Conservation (phyloP, 805 yeast species). For the Candida taoyuanica region DNA sequence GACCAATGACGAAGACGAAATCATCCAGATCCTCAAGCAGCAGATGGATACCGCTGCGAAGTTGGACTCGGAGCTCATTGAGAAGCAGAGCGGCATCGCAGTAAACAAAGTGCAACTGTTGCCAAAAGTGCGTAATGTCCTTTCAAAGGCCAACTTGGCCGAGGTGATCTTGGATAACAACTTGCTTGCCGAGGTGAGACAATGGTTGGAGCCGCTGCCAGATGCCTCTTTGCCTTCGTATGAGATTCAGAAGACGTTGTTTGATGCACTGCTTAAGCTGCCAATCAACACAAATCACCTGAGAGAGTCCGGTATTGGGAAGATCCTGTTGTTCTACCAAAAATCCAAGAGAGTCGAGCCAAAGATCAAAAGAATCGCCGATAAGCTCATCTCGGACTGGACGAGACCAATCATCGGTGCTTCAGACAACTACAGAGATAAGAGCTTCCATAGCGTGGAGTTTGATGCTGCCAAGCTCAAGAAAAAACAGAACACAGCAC, state of each 20-base stretch:
- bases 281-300: conserved; percentile 96
- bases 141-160: conserved; percentile 79
- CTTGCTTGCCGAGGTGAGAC: conserved; percentile 84
- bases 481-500: conserved; percentile 12
- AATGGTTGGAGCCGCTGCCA: conserved; percentile 98
- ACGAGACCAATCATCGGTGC: conserved; percentile 96
- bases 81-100: conserved; percentile 45
- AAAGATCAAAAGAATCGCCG: conserved; percentile 80
- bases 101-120: conserved; percentile 68
- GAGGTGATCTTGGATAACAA: conserved; percentile 94
- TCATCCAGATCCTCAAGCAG: conserved; percentile 73
- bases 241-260: conserved; percentile 87
- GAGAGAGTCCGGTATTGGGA: conserved; percentile 91
- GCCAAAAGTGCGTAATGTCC: conserved; percentile 69
- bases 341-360: conserved; percentile 87
- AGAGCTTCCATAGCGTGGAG: conserved; percentile 61
- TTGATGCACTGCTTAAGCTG: conserved; percentile 64
- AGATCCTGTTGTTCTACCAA: conserved; percentile 89
- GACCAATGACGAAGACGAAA: conserved; percentile 93
- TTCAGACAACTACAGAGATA: conserved; percentile 89
- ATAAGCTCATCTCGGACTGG: conserved; percentile 92
- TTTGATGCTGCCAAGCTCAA: conserved; percentile 45
- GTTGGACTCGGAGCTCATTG: conserved; percentile 54
- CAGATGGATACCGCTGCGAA: conserved; percentile 88
- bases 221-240: conserved; percentile 98